Evolutionary conservation across 495 filamentous ascomycete species (phyloP).

Genomic region (Xylaria venustula): DNA sequence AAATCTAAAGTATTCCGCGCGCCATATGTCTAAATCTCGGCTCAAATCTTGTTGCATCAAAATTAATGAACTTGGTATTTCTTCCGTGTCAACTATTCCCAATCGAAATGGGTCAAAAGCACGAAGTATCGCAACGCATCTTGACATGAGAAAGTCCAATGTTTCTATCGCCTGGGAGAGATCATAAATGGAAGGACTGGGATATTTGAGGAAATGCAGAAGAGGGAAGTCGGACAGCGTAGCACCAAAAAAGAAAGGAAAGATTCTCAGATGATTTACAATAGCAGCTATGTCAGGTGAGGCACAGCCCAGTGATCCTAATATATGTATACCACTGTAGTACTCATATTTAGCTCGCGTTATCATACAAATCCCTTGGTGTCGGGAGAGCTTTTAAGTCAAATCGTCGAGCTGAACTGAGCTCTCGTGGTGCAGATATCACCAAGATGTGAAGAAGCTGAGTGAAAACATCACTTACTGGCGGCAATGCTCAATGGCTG

Average conservation of each 20-base stretch:
- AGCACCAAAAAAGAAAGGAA: constrained; percentile 27
- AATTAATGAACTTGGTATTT: neutral
- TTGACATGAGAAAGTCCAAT: constrained; percentile 18
- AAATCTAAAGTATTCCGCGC: neutral
- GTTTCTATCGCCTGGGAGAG: neutral
- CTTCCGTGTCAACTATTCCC: constrained; percentile 2
- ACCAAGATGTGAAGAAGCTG: too few relatives aligned
- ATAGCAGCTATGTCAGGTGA: constrained; percentile 16
- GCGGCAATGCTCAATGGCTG: constrained; percentile 39
- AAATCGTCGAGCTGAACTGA: too few relatives aligned
- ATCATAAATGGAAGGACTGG: constrained; percentile 1
- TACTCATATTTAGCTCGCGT: neutral
- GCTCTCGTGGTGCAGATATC: too few relatives aligned
- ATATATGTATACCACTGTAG: constrained; percentile 29
- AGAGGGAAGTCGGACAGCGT: constrained; percentile 24
- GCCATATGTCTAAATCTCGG: neutral
- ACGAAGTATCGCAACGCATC: constrained; percentile 26
- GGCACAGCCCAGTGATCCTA: constrained; percentile 22
- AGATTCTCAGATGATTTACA: constrained; percentile 22
- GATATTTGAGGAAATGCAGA: neutral
- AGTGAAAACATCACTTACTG: constrained; percentile 15
- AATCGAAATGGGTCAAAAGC: constrained; percentile 22
- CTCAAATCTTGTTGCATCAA: neutral
- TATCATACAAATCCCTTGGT: neutral
- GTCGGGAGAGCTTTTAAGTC: too few relatives aligned